phyloP scores from a whole-genome alignment of 257 asterid genomes.

The Hygrophila difformis region DNA sequence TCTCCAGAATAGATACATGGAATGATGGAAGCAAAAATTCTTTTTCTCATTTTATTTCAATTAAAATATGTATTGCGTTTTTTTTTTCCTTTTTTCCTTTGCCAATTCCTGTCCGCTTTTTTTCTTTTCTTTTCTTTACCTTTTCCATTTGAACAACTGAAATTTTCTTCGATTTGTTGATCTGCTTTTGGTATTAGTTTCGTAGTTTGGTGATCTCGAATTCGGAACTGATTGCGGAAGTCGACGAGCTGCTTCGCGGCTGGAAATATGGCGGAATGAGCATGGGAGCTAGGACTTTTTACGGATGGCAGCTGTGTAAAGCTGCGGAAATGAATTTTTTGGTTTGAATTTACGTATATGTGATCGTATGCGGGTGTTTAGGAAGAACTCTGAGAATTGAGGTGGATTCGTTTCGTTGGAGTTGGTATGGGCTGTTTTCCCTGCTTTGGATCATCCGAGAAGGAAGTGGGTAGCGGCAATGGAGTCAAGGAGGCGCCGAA shows the following conservation, averaged over 20 bases:
- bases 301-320: neutral
- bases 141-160: constrained; percentile 31
- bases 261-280: neutral
- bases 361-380: neutral
- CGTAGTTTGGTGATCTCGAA: neutral
- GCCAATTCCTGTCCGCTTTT: neutral
- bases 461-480: neutral
- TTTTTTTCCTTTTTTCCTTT: neutral
- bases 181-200: neutral
- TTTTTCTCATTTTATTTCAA: no score
- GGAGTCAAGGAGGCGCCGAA: neutral
- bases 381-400: neutral
- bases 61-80: no score
- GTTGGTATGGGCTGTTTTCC: constrained; percentile 9
- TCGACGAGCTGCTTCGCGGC: neutral
- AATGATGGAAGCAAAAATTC: no score
- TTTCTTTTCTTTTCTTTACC: constrained; percentile 17
- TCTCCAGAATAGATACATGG: no score
- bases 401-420: neutral
- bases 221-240: no score
- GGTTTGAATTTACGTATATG: neutral
- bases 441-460: constrained; percentile 11
- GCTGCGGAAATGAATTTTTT: neutral
- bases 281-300: neutral
- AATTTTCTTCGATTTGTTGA: constrained; percentile 45